A percentile compares a stretch with the other conserved stretches of the same genome.
These are phyloP conservation scores for Rhododendron mucronatum DNA, from an alignment of 148 eudicot genomes.

Conservation along the genomic window DNA sequence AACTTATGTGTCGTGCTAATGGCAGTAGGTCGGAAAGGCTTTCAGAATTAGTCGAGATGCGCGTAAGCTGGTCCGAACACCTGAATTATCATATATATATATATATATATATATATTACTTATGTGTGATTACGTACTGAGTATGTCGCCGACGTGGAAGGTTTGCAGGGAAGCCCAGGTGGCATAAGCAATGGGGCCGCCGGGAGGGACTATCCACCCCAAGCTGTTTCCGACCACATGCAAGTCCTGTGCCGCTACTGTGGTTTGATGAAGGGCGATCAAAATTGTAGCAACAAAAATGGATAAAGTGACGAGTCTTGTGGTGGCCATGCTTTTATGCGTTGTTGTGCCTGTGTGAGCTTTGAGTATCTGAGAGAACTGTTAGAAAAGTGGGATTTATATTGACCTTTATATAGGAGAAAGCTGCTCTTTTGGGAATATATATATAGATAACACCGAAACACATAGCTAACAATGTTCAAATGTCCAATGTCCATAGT, in stretches of 20 bases:
- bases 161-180: conserved; percentile 19
- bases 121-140: neutral
- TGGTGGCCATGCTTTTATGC: conserved; percentile 1
- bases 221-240: conserved; percentile 20
- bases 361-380: neutral
- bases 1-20: no score
- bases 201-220: conserved; percentile 29
- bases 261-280: conserved; percentile 6
- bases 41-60: no score
- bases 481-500: neutral
- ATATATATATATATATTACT: neutral
- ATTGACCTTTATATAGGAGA: neutral
- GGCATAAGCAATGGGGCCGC: conserved; percentile 19
- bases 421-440: neutral
- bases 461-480: no score
- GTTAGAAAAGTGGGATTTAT: neutral
- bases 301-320: neutral
- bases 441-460: neutral
- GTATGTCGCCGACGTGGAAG: conserved; percentile 14
- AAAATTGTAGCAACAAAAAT: neutral
- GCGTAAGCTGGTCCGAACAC: no score
- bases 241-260: neutral
- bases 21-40: no score
- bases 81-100: no score
- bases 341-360: neutral